Conservation (phyloP, 805 yeast species). For the Candida stauntonica region DNA sequence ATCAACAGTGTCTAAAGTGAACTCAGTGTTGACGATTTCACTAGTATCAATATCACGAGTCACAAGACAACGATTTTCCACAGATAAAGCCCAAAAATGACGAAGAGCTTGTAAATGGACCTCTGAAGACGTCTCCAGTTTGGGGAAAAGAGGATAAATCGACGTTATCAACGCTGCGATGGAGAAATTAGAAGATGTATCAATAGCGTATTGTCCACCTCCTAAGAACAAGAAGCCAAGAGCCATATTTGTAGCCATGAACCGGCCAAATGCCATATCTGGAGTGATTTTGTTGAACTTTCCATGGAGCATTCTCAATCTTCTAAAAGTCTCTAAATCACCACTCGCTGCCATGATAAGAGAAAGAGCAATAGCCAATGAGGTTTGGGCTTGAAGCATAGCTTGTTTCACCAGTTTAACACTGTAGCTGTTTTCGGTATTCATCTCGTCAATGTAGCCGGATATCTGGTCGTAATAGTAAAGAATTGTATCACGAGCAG, state of each 20-base stretch:
- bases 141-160: constrained; percentile 71
- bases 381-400: constrained; percentile 50
- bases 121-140: constrained; percentile 37
- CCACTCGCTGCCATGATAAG: constrained; percentile 90
- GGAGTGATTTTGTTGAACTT: constrained; percentile 15
- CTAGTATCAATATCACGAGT: constrained; percentile 64
- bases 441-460: constrained; percentile 7
- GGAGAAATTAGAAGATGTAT: constrained; percentile 51
- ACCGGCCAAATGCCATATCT: constrained; percentile 56
- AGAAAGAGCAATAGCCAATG: constrained; percentile 60
- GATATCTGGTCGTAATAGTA: constrained; percentile 31
- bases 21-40: constrained; percentile 46
- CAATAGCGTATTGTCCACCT: constrained; percentile 86
- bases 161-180: constrained; percentile 69
- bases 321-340: constrained; percentile 69
- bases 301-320: constrained; percentile 69
- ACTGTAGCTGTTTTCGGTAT: constrained; percentile 42
- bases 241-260: constrained; percentile 74
- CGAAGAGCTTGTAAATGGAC: constrained; percentile 80
- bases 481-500: constrained; percentile 53
- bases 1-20: constrained; percentile 33
- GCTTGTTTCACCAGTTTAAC: constrained; percentile 51
- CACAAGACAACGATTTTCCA: constrained; percentile 76
- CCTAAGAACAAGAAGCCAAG: constrained; percentile 87
- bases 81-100: constrained; percentile 86